Evolutionary conservation across 176 grass and related monocot genomes (phyloP).

Genomic region (Paspalum notatum): DNA sequence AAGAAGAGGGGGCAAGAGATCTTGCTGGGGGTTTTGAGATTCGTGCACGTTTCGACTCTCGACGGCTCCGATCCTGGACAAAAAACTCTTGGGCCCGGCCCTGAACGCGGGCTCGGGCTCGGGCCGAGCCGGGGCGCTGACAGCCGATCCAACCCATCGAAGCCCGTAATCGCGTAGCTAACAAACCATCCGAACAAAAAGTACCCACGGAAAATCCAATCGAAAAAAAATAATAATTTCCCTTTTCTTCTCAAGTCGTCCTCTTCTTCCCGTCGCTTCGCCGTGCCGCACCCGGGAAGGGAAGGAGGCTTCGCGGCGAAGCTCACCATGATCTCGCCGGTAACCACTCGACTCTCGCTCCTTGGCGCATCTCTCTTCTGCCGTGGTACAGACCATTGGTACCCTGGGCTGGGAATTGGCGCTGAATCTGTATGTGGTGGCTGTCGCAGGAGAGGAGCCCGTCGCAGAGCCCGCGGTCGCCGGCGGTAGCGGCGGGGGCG

Average conservation of each 20-base stretch:
- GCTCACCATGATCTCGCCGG: constrained; percentile 76
- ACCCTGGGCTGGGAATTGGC: background rate
- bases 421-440: constrained; percentile 53
- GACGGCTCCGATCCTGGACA: background rate
- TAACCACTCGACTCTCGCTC: constrained; percentile 25
- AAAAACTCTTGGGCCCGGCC: background rate
- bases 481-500: constrained; percentile 41
- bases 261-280: constrained; percentile 43
- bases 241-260: constrained; percentile 31
- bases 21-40: background rate
- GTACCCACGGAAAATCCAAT: constrained; percentile 24
- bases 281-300: constrained; percentile 40
- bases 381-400: background rate
- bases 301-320: constrained; percentile 51
- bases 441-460: constrained; percentile 67
- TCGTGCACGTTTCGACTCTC: background rate
- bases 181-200: constrained; percentile 4
- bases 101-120: background rate
- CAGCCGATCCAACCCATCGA: background rate
- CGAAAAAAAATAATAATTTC: constrained; percentile 16
- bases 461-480: constrained; percentile 81
- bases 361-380: background rate
- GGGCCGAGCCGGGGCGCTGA: background rate
- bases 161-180: constrained; percentile 21
- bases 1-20: background rate